phyloP scores from a whole-genome alignment of 768 basidiomycete species.

The Hygrophorus pudorinus region DNA sequence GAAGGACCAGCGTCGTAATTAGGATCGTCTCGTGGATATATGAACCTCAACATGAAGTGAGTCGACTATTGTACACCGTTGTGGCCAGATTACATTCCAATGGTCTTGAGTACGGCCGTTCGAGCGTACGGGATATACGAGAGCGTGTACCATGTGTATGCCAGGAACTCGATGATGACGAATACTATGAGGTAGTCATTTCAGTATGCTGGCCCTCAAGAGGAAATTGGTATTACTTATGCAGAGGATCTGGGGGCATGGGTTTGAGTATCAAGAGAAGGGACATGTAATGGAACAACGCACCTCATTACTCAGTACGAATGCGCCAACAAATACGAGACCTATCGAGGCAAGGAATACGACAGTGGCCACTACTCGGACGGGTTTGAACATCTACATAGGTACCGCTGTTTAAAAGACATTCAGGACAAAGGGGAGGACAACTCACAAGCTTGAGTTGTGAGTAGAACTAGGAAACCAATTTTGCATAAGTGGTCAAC shows the following conservation, averaged over 20 bases:
- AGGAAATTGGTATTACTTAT: slow-evolving; percentile 38
- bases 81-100: slow-evolving; percentile 29
- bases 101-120: slow-evolving; percentile 53
- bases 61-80: neutral
- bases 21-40: too few species aligned
- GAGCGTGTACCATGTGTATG: slow-evolving; percentile 82
- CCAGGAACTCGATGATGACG: slow-evolving; percentile 85
- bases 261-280: neutral
- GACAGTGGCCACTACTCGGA: slow-evolving; percentile 74
- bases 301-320: slow-evolving; percentile 61
- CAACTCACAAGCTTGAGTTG: slow-evolving; percentile 68
- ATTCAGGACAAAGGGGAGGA: neutral
- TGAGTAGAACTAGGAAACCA: slow-evolving; percentile 49
- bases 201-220: slow-evolving; percentile 7
- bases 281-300: slow-evolving; percentile 16
- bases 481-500: slow-evolving; percentile 3
- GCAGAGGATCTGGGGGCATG: slow-evolving; percentile 45
- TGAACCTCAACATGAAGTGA: too few species aligned
- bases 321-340: slow-evolving; percentile 80
- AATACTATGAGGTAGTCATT: slow-evolving; percentile 44
- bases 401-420: neutral
- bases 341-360: slow-evolving; percentile 71
- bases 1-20: too few species aligned
- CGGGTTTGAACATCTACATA: slow-evolving; percentile 86
- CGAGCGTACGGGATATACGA: slow-evolving; percentile 92